Conservation (phyloP, 1,139 yeast genomes). For the Candida pseudoviswanathii region DNA sequence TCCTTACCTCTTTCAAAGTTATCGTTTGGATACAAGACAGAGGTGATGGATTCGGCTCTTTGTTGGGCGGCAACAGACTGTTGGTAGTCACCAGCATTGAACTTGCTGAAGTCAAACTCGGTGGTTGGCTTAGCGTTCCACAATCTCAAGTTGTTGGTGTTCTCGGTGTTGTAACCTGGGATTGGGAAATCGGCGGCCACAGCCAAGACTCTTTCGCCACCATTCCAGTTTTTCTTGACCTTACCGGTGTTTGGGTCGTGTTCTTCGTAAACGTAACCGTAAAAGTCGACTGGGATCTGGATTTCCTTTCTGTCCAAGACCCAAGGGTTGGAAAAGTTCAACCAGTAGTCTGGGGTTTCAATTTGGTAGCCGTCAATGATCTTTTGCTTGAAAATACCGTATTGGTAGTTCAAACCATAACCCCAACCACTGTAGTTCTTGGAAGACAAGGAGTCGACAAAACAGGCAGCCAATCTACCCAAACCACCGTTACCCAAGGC, state of each 20-base stretch:
- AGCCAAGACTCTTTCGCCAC: slow-evolving; percentile 88
- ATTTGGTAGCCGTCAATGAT: slow-evolving; percentile 93
- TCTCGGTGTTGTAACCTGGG: slow-evolving; percentile 84
- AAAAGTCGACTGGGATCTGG: slow-evolving; percentile 89
- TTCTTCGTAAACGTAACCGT: slow-evolving; percentile 74
- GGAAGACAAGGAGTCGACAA: slow-evolving; percentile 84
- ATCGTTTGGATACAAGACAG: slow-evolving; percentile 91
- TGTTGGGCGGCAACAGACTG: slow-evolving; percentile 85
- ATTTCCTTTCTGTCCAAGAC: slow-evolving; percentile 86
- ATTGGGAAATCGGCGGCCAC: slow-evolving; percentile 93
- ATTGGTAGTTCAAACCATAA: slow-evolving; percentile 89
- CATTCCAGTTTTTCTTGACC: slow-evolving; percentile 71
- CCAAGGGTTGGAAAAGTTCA: slow-evolving; percentile 88
- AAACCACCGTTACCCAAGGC: slow-evolving; percentile 95
- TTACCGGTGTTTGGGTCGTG: slow-evolving; percentile 54
- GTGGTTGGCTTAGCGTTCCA: slow-evolving; percentile 92
- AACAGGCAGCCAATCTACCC: slow-evolving; percentile 94
- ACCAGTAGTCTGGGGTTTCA: slow-evolving; percentile 94
- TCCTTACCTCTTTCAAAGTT: slow-evolving; percentile 91
- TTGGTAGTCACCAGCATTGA: slow-evolving; percentile 89
- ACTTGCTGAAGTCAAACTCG: slow-evolving; percentile 89
- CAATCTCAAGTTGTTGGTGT: slow-evolving; percentile 85
- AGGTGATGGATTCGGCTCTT: slow-evolving; percentile 87
- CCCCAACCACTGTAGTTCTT: slow-evolving; percentile 96
- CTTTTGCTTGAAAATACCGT: slow-evolving; percentile 90